Percentiles rank a stretch among this genome's conserved stretches.
Conservation (phyloP, 441 rosid genomes). For the Erodium texanum region DNA sequence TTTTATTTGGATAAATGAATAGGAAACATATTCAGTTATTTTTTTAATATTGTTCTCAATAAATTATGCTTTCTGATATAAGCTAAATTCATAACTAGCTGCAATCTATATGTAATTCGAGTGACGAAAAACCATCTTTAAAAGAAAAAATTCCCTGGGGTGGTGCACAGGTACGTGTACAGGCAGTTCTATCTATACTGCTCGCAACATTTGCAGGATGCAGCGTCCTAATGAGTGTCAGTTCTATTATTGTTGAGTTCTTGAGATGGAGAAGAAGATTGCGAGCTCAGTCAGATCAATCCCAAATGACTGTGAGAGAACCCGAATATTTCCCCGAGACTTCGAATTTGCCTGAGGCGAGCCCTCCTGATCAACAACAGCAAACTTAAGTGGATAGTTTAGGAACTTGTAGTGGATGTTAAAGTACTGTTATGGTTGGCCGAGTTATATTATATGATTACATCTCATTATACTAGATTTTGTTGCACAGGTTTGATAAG, state of each 20-base stretch:
- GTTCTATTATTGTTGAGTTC: slow-evolving; percentile 32
- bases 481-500: background rate
- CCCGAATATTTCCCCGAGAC: background rate
- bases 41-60: background rate
- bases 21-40: too few species aligned
- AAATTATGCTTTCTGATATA: background rate
- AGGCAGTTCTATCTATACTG: slow-evolving; percentile 30
- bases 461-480: background rate
- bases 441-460: background rate
- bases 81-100: background rate
- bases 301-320: slow-evolving; percentile 10
- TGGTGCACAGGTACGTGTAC: slow-evolving; percentile 27
- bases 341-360: background rate
- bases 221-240: slow-evolving; percentile 30
- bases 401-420: background rate
- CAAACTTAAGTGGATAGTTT: background rate
- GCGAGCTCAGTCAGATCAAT: slow-evolving; percentile 21
- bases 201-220: slow-evolving; percentile 35
- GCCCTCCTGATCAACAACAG: background rate
- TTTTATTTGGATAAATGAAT: background rate
- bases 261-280: slow-evolving; percentile 28
- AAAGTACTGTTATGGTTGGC: background rate
- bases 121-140: background rate
- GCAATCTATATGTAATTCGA: background rate
- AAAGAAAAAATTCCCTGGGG: background rate